Evolutionary conservation across 768 basidiomycete species (phyloP).

Genomic region (Suillus plorans): DNA sequence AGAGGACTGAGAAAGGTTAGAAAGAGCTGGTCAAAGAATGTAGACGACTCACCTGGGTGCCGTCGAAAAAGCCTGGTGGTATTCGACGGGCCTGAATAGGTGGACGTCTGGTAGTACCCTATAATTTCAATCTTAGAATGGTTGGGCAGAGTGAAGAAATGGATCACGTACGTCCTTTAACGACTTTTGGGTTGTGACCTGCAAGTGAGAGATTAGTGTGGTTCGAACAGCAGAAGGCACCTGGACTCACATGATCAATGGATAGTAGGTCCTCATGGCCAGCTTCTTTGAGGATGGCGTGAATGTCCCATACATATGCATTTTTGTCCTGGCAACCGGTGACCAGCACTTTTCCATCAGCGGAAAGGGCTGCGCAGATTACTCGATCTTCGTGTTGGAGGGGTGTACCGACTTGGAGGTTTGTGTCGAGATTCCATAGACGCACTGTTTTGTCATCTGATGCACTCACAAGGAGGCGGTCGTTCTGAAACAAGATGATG

Average conservation of each 20-base stretch:
- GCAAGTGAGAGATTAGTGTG: not conserved
- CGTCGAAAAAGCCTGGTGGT: not conserved
- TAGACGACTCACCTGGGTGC: not conserved
- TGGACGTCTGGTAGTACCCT: not conserved
- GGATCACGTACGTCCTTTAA: not conserved
- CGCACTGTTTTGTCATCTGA: not conserved
- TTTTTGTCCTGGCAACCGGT: not conserved
- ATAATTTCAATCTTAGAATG: not conserved
- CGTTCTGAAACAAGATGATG: not conserved
- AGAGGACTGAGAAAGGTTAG: not conserved
- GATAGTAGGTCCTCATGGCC: not conserved
- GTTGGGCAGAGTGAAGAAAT: not conserved
- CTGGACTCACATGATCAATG: not conserved
- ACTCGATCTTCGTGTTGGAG: not conserved
- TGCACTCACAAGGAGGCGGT: not conserved
- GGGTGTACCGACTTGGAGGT: not conserved
- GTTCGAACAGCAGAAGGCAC: not conserved
- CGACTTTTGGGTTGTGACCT: not conserved
- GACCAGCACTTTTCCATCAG: not conserved
- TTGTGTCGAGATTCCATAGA: not conserved
- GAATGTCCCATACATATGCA: not conserved
- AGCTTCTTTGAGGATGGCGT: not conserved
- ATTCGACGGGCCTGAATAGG: not conserved
- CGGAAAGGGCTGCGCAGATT: not conserved
- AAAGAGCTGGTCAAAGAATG: not conserved